Base-by-base conservation (phyloP, 495 filamentous ascomycete genomes). In the Diplogelasinospora grovesii region DNA sequence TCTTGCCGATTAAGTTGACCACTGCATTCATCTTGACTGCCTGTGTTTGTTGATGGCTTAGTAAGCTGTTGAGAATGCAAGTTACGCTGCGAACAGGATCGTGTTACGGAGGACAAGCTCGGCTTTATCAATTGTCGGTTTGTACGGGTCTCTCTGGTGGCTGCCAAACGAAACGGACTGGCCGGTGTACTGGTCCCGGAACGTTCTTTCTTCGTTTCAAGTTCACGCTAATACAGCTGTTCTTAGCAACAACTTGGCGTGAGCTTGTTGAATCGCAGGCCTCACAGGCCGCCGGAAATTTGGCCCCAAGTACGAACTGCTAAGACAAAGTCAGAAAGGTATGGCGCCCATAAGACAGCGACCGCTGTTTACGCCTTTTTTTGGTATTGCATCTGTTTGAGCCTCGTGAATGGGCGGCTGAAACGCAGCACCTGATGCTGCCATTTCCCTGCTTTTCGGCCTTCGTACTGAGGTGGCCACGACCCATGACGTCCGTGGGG, bases 1-100 rank as follows among this genome's bases (percentile, higher is more conserved):
- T 78, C 56, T 85, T 82, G 47, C 73, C 69, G 28, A 86, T 65
- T 26, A 82, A 57, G 35, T 73, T 77, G 11, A 53, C 20, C n/a
- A 51, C 45, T 10, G 25, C 43, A 43, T 47, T 46, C 46, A 54
- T 55, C 28, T 27, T 29, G 39, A 15, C 8, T 25, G 27, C 8
- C 16, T 28, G 8, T n/a, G 13, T 20, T 22, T 9, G 4, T 11
- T 11, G 8, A 13, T 31, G 14, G 28, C 28, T 32, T 5, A 15
- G 29, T 32, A 32, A 32, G n/a, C 16, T 32, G n/a, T 32, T 5
- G 29, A 15, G 5, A 32, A n/a, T n/a, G n/a, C n/a, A n/a, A n/a
- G n/a, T n/a, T n/a, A n/a, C n/a, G n/a, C n/a, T n/a, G n/a, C n/a
- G n/a, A n/a, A n/a, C n/a, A n/a, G n/a, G n/a, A n/a, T n/a, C n/a